phyloP scores from a whole-genome alignment of 306 rosid genomes.

The Mimosa pudica region DNA sequence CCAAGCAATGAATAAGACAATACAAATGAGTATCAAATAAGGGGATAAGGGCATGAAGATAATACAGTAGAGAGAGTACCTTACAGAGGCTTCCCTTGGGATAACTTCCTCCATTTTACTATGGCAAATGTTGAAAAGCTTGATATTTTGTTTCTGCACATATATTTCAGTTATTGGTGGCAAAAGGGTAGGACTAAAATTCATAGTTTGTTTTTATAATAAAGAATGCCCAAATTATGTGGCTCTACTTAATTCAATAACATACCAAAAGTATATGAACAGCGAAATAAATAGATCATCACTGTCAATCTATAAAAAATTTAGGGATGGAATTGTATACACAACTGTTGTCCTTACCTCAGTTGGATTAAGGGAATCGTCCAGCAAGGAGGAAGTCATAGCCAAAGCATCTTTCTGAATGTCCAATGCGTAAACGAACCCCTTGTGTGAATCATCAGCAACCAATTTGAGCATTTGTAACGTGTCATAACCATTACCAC shows the following conservation, averaged over 20 bases:
- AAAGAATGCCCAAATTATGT: background rate
- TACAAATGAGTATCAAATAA: background rate
- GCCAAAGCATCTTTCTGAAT: slow-evolving; percentile 80
- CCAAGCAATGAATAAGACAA: background rate
- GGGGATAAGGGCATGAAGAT: slow-evolving; percentile 1
- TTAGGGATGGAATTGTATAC: slow-evolving; percentile 14
- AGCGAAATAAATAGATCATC: background rate
- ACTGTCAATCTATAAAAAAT: background rate
- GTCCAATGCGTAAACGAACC: slow-evolving; percentile 69
- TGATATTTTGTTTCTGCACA: slow-evolving; percentile 67
- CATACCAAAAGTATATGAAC: background rate
- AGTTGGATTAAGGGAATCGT: slow-evolving; percentile 48
- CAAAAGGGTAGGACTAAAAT: slow-evolving; percentile 15
- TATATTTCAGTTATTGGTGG: slow-evolving; percentile 37
- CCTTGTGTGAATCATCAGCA: slow-evolving; percentile 61
- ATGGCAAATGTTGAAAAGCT: slow-evolving; percentile 74
- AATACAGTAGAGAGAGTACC: slow-evolving; percentile 47
- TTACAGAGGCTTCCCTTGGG: slow-evolving; percentile 54
- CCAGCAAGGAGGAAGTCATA: slow-evolving; percentile 61
- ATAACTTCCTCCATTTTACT: slow-evolving; percentile 80
- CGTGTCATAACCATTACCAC: slow-evolving; percentile 90
- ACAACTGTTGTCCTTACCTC: slow-evolving; percentile 48
- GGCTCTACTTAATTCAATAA: background rate
- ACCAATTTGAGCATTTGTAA: slow-evolving; percentile 80
- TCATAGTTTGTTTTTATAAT: slow-evolving; percentile 3